phyloP scores from a whole-genome alignment of 2,329 filamentous ascomycete genomes.

The Atkinsonella hypoxylon region DNA sequence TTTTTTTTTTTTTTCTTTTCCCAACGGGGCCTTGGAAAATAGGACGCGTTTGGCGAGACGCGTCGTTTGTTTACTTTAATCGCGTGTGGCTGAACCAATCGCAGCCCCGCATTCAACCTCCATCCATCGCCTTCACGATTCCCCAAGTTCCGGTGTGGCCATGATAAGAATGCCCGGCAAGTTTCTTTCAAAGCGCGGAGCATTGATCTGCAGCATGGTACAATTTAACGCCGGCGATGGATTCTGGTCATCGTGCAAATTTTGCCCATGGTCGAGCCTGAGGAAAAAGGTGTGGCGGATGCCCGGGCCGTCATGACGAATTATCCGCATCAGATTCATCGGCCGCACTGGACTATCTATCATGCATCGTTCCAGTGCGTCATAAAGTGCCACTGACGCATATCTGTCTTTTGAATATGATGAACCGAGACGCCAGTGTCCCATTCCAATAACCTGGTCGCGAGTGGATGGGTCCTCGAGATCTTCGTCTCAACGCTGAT shows the following conservation, averaged over 20 bases:
- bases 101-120: neutral
- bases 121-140: neutral
- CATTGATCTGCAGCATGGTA: neutral
- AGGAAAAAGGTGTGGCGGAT: neutral
- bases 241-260: neutral
- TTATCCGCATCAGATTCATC: neutral
- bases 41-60: conserved; percentile 4
- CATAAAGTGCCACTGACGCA: neutral
- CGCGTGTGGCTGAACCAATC: conserved; percentile 2
- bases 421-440: neutral
- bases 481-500: neutral
- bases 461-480: neutral
- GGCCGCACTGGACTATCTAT: neutral
- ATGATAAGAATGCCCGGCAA: neutral
- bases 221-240: neutral
- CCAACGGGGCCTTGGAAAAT: neutral
- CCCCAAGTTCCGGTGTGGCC: neutral
- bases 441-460: neutral
- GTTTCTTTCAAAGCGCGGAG: neutral
- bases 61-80: conserved; percentile 7
- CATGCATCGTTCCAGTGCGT: neutral
- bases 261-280: neutral
- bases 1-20: no score
- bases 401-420: neutral
- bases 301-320: neutral